These are phyloP conservation scores for Dalechampia spathulata DNA, from an alignment of 441 rosid species.

Conservation along the genomic window DNA sequence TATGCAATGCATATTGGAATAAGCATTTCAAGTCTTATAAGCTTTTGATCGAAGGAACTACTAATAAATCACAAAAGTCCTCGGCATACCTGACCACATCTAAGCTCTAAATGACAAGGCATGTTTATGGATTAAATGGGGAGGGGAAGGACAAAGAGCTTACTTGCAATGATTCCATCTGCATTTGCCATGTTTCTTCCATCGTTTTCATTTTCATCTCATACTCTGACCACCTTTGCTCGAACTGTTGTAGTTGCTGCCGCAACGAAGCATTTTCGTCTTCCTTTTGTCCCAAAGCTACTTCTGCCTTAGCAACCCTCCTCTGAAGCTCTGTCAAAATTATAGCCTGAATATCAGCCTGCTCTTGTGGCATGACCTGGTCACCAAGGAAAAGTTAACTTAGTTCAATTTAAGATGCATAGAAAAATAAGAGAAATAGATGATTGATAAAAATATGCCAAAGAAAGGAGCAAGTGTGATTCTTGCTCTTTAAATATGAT, in stretches of 20 bases:
- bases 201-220: conserved; percentile 84
- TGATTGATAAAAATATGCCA: too few relatives aligned
- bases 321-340: conserved; percentile 65
- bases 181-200: conserved; percentile 95
- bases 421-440: neutral
- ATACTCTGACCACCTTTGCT: conserved; percentile 70
- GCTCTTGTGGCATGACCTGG: conserved; percentile 54
- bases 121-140: too few relatives aligned
- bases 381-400: conserved; percentile 14
- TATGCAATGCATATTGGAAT: neutral
- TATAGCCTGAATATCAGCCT: conserved; percentile 40
- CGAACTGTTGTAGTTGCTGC: conserved; percentile 64
- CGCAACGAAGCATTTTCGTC: conserved; percentile 66
- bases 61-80: neutral
- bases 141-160: conserved; percentile 10
- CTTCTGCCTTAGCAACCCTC: conserved; percentile 65
- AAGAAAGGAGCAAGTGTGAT: too few relatives aligned
- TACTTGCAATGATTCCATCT: conserved; percentile 83
- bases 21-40: neutral
- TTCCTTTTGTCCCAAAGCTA: conserved; percentile 60
- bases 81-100: neutral
- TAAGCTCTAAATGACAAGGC: too few relatives aligned
- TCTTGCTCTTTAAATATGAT: too few relatives aligned
- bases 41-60: neutral
- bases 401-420: conserved; percentile 5